phyloP scores from a whole-genome alignment of 805 yeast species.

The Wickerhamiella lipophila region DNA sequence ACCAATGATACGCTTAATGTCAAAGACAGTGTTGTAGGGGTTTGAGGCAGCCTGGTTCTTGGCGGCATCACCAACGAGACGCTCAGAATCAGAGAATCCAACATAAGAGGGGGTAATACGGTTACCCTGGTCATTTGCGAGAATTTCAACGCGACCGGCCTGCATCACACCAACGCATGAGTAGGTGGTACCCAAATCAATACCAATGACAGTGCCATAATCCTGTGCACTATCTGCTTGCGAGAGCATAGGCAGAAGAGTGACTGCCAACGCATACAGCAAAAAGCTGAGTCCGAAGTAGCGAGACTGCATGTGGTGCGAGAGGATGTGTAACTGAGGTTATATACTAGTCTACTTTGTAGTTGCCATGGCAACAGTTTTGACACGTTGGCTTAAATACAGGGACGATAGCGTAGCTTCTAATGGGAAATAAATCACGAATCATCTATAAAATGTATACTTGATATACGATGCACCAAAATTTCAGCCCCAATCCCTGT shows the following conservation, averaged over 20 bases:
- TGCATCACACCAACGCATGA: conserved; percentile 89
- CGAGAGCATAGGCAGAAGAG: conserved; percentile 28
- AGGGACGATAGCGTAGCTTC: conserved; percentile 22
- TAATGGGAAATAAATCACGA: background rate
- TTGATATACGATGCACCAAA: background rate
- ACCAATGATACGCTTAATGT: conserved; percentile 86
- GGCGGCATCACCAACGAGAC: conserved; percentile 93
- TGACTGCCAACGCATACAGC: conserved; percentile 27
- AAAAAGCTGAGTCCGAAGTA: conserved; percentile 18
- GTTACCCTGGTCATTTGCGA: conserved; percentile 94
- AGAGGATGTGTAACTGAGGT: background rate
- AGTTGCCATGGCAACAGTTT: conserved; percentile 14
- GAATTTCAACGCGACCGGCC: conserved; percentile 77
- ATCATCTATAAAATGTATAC: background rate
- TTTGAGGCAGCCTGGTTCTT: conserved; percentile 90
- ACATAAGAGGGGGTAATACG: conserved; percentile 94
- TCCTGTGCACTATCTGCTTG: conserved; percentile 27
- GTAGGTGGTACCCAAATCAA: conserved; percentile 94
- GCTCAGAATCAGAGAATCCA: conserved; percentile 82
- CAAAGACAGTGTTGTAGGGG: conserved; percentile 76
- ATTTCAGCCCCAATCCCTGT: background rate
- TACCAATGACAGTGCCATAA: conserved; percentile 60
- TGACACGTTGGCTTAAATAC: conserved; percentile 15
- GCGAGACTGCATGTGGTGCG: conserved; percentile 6
- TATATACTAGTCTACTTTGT: background rate